phyloP scores from a whole-genome alignment of 2,329 filamentous ascomycete species.

The Neocatenulostroma microsporum region DNA sequence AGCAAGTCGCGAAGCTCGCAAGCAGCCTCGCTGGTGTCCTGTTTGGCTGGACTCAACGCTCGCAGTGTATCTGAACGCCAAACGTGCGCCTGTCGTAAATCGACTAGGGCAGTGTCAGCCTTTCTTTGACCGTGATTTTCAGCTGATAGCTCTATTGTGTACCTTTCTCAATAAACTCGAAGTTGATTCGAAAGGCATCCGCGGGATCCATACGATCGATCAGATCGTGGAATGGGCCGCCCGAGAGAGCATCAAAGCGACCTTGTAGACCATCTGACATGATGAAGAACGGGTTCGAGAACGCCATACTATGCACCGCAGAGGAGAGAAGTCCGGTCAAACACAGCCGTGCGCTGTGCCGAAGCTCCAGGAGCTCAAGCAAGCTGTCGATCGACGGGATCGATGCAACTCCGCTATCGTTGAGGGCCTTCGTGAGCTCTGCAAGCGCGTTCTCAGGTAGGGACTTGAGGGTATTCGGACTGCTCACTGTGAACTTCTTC shows the following conservation, averaged over 20 bases:
- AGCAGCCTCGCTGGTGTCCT: not conserved
- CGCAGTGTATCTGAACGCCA: conserved; percentile 10
- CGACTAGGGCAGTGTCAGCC: conserved; percentile 4
- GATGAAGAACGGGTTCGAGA: conserved; percentile 10
- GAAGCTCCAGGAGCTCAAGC: no score
- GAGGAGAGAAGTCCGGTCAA: conserved; percentile 8
- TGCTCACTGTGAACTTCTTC: conserved; percentile 1
- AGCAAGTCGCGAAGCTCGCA: not conserved
- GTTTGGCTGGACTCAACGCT: not conserved
- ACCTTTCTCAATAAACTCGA: no score
- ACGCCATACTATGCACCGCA: conserved; percentile 1
- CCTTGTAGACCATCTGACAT: not conserved
- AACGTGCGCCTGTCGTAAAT: conserved; percentile 3
- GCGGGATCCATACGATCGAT: not conserved
- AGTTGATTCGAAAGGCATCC: no score
- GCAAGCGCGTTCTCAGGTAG: not conserved
- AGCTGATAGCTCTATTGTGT: no score
- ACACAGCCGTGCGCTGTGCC: no score
- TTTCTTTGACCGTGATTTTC: no score
- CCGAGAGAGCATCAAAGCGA: not conserved
- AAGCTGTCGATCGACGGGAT: not conserved
- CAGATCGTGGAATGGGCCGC: not conserved
- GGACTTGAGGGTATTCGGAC: not conserved
- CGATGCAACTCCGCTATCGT: not conserved
- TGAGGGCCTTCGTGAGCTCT: not conserved